These are phyloP conservation scores for Pancytospora philotis DNA, from an alignment of 371 early-diverging fungal species.

Conservation along the genomic window DNA sequence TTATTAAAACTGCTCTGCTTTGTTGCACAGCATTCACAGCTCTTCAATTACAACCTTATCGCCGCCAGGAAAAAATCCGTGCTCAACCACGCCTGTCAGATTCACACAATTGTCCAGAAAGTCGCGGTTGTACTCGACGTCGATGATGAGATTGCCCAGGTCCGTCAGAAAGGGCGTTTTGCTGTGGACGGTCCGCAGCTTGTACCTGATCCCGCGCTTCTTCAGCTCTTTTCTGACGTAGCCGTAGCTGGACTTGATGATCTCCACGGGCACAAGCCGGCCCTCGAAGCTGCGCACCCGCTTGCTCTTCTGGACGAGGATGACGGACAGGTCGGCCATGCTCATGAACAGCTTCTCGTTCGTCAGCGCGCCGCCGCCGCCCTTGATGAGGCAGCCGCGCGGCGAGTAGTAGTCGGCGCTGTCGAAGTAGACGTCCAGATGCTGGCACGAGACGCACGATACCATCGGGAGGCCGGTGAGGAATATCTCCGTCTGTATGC, in stretches of 20 bases:
- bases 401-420: constrained; percentile 54
- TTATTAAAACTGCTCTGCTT: no score
- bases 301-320: constrained; percentile 49
- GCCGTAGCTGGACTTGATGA: constrained; percentile 21
- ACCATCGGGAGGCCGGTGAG: neutral
- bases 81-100: constrained; percentile 55
- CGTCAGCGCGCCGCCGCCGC: constrained; percentile 51
- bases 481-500: constrained; percentile 1
- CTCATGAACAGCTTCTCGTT: constrained; percentile 48
- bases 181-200: neutral
- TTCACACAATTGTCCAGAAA: constrained; percentile 36
- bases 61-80: constrained; percentile 45
- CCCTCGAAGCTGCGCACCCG: constrained; percentile 36
- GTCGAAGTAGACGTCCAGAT: constrained; percentile 57
- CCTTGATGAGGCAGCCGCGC: constrained; percentile 50
- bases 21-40: no score
- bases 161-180: constrained; percentile 45
- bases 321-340: constrained; percentile 34
- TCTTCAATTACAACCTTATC: constrained; percentile 17
- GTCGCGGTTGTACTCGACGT: constrained; percentile 37
- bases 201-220: neutral
- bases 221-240: constrained; percentile 6
- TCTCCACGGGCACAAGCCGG: constrained; percentile 51
- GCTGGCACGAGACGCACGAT: neutral
- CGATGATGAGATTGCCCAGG: constrained; percentile 51